Base-by-base conservation (phyloP, 2,329 filamentous ascomycete genomes). In the Tympanopsis confertula region DNA sequence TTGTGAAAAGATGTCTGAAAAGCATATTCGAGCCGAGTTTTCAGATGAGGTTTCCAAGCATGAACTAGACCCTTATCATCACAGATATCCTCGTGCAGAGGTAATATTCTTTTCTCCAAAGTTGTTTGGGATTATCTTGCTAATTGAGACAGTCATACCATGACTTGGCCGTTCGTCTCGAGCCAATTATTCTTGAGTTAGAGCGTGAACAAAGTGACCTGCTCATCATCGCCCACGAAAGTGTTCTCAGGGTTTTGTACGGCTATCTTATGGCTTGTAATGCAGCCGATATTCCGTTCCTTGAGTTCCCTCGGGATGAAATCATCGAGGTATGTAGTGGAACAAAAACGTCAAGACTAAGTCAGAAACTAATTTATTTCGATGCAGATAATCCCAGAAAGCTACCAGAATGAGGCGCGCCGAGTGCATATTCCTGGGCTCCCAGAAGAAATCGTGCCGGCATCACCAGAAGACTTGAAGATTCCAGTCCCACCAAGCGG, bases 241-340 rank as follows among this genome's bases (percentile, higher is more conserved):
- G 76, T 39, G 81, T 86, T 14, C 64, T 86, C 19, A 74, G 81
- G 39, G 81, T 86, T 37, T 62, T 86, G 5, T 86, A 86, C 52
- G 81, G 80, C 14, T 86, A 86, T 54, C 62, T 85, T 15, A 85
- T 86, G 81, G 80, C 81, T 36, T 85, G 81, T 55, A 81, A 82
- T 51, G 79, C 81, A 5, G 70, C 75, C 44, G 77, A 82, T 51
- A 86, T 86, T 44, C 81, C 81, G 3, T 76, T 71, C 43, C 62
- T 86, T 35, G 71, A 78, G 38, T 86, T 86, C 48, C 80, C 81
- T 13, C 72, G 81, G 19, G 73, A 85, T 48, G 78, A 85, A 50
- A 85, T 86, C 48, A 82, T 85, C 45, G 81, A 33, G 15, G 30
- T 33, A 33, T 7, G 30, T 10, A 28, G 10, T n/a, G n/a, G n/a